Percentiles rank a stretch among this genome's conserved stretches.
Conservation (phyloP, 441 rosid genomes). For the Omphalea diandra region DNA sequence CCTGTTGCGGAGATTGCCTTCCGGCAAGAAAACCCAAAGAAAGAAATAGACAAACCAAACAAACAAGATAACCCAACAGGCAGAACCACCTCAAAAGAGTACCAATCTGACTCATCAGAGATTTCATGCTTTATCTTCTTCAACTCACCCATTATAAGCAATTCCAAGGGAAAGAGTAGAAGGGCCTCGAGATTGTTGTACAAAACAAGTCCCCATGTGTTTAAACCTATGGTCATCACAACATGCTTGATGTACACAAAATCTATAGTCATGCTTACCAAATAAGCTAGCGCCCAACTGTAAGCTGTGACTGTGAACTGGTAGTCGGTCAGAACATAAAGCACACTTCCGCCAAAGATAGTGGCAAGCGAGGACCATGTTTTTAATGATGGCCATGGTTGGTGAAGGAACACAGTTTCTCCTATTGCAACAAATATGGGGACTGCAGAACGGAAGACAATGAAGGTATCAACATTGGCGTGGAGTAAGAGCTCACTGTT, state of each 20-base stretch:
- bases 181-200: slow-evolving; percentile 96
- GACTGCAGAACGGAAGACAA: slow-evolving; percentile 87
- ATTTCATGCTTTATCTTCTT: slow-evolving; percentile 88
- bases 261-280: slow-evolving; percentile 86
- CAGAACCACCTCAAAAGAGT: slow-evolving; percentile 60
- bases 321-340: slow-evolving; percentile 84
- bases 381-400: slow-evolving; percentile 80
- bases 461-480: slow-evolving; percentile 95
- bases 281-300: slow-evolving; percentile 87
- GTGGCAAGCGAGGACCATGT: slow-evolving; percentile 81
- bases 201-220: slow-evolving; percentile 92
- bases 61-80: slow-evolving; percentile 80
- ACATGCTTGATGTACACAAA: slow-evolving; percentile 97
- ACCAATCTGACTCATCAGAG: slow-evolving; percentile 63
- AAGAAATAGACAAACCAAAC: slow-evolving; percentile 86
- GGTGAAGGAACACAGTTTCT: slow-evolving; percentile 76
- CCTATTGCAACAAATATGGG: slow-evolving; percentile 96
- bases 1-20: slow-evolving; percentile 95
- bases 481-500: slow-evolving; percentile 97
- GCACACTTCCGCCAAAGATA: slow-evolving; percentile 81
- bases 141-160: slow-evolving; percentile 92
- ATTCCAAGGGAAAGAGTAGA: slow-evolving; percentile 81
- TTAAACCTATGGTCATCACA: slow-evolving; percentile 90
- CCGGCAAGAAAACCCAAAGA: slow-evolving; percentile 97
- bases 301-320: slow-evolving; percentile 84